phyloP scores from a whole-genome alignment of 164 flowering plant genomes.

The Aristolochia californica region DNA sequence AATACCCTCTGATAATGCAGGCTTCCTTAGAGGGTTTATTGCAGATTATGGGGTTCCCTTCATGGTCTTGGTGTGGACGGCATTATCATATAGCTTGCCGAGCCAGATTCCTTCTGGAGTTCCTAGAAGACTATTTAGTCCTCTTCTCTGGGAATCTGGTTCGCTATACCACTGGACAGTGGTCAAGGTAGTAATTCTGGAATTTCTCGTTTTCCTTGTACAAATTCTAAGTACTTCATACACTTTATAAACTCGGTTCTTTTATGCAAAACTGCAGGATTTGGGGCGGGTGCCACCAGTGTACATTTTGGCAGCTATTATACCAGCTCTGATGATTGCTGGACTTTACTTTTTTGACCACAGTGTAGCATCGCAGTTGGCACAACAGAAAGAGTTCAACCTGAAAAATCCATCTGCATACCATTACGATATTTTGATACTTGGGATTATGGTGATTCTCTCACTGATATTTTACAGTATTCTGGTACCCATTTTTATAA shows the following conservation, averaged over 20 bases:
- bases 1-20: slow-evolving; percentile 10
- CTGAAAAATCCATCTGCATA: slow-evolving; percentile 43
- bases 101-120: slow-evolving; percentile 33
- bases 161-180: slow-evolving; percentile 43
- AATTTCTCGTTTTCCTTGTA: neutral
- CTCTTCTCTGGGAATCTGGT: slow-evolving; percentile 34
- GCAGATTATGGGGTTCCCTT: slow-evolving; percentile 54
- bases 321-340: slow-evolving; percentile 49
- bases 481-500: neutral
- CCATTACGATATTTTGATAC: slow-evolving; percentile 38
- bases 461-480: too few relatives aligned
- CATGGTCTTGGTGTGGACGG: slow-evolving; percentile 43
- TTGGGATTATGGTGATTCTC: slow-evolving; percentile 35
- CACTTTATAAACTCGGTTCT: neutral
- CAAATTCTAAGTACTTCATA: neutral
- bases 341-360: slow-evolving; percentile 53
- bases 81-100: slow-evolving; percentile 37
- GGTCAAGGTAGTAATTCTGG: slow-evolving; percentile 21
- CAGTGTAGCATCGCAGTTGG: slow-evolving; percentile 50
- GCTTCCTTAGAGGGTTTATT: slow-evolving; percentile 34
- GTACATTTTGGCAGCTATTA: slow-evolving; percentile 37
- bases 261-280: slow-evolving; percentile 28
- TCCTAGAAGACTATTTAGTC: slow-evolving; percentile 44
- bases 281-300: slow-evolving; percentile 34
- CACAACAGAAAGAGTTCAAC: slow-evolving; percentile 50